Evolutionary conservation across 1,284 basidiomycete genomes (phyloP), one percentile per base, ranked within the genome.

Genomic region (Afroboletus lepidellus): DNA sequence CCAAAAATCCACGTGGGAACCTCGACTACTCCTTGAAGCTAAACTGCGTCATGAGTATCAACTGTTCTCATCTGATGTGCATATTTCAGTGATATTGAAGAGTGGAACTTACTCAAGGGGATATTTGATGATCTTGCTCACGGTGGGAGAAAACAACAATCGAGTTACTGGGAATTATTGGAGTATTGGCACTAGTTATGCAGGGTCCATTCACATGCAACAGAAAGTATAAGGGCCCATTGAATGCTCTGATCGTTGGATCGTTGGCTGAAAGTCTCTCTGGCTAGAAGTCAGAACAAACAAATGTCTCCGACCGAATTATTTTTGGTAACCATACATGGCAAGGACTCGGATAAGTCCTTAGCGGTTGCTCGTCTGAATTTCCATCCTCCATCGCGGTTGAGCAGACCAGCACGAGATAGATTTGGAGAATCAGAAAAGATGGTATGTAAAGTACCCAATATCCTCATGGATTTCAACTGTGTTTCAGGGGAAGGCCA

Each of bases 401-500:
- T 20, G 37, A n/a, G 16, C n/a, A 13, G 38, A 25, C 41, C 6
- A n/a, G 5, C 27, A 12, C 24, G 24, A 7, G 8, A 23, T 20
- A 33, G n/a, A 25, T 16, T 7, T 2, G 13, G 8, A 5, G 3
- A 24, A 30, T 21, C 27, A 21, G 23, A 27, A 7, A 30, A 30
- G 8, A 65, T 65, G 63, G 63, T 61, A 46, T 16, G 55, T 34
- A 44, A 24, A 36, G 2, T 3, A 13, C 25, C 21, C 1, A 38
- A 27, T 3, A 15, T 8, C 37, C 24, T 27, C 6, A 43, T 44
- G 12, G 27, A 39, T 46, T 5, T 15, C 38, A n/a, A 43, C 25
- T 27, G 6, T 11, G 41, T 27, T 51, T 15, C 56, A 94, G 95
- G 92, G 86, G n/a, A 95, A 88, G 74, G 92, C 92, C 46, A 94